Percentiles rank a stretch among this genome's conserved stretches.
phyloP scores from a whole-genome alignment of 768 basidiomycete species.

The Sistotremastrum niveocremeum region DNA sequence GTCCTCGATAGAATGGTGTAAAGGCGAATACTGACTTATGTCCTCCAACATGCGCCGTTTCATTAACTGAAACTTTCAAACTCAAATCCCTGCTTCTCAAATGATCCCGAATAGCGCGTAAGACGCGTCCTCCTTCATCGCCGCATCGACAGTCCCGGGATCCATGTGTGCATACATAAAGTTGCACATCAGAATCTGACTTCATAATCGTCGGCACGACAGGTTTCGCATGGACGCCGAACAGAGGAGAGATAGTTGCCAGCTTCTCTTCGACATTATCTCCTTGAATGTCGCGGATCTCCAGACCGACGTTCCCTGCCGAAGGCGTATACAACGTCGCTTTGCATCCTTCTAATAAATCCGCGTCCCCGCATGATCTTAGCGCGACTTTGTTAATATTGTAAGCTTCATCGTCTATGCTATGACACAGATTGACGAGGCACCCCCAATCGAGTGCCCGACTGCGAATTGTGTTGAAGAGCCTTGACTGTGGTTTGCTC shows the following conservation, averaged over 20 bases:
- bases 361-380: background rate
- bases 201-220: constrained; percentile 11
- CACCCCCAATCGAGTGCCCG: constrained; percentile 34
- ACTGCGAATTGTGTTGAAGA: constrained; percentile 38
- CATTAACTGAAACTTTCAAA: constrained; percentile 33
- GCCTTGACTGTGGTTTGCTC: constrained; percentile 23
- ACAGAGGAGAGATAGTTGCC: constrained; percentile 19
- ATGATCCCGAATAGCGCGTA: constrained; percentile 39
- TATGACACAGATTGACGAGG: constrained; percentile 50
- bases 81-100: constrained; percentile 23
- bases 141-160: constrained; percentile 72
- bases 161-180: constrained; percentile 73
- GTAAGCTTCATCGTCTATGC: constrained; percentile 15
- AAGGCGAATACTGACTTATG: constrained; percentile 45
- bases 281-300: constrained; percentile 33
- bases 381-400: background rate
- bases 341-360: constrained; percentile 7
- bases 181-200: constrained; percentile 17
- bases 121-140: constrained; percentile 45
- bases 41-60: constrained; percentile 72
- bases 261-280: constrained; percentile 38
- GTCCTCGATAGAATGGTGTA: background rate
- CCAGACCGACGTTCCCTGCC: constrained; percentile 23
- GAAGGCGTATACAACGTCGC: constrained; percentile 10
- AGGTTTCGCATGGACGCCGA: constrained; percentile 7